Base-by-base conservation (phyloP, 331 rosid species). In the Pyracantha coccinea region DNA sequence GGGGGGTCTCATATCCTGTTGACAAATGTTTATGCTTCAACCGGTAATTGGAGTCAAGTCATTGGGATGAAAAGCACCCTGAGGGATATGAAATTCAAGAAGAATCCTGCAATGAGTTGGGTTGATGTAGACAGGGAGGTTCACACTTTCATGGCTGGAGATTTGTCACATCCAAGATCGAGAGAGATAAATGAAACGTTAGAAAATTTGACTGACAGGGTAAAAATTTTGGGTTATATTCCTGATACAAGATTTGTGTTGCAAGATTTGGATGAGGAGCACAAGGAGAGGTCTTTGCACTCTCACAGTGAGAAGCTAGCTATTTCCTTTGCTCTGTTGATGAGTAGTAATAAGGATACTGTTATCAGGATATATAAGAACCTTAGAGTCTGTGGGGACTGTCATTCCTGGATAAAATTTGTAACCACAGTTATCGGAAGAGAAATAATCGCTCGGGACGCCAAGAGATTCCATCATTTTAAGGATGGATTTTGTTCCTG, bases 131-230 rank as follows among this genome's bases (percentile, higher is more conserved):
- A 87, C 47, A 80, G 85, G 75, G 83, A 84, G 82, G 85, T 91
- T 75, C 89, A 91, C 68, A 81, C 82, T 85, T 89, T 87, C 86
- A 87, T 85, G 90, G 97, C 92, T 61, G 92, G 92, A 83, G 91
- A 87, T 80, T 79, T 82, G 76, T 89, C 91, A 24, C 88, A 82
- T 78, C 89, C 88, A 68, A 85, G 75, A 41, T 80, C 84, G 71
- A 70, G 74, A 45, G 85, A 84, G 79, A 80, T 85, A 73, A 29
- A 72, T 3, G 80, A 82, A 69, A 83, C 55, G n/a, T 75, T 88
- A 75, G 85, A 82, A 73, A 79, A 74, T 21, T 68, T 88, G 71
- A 68, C 76, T 25, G 81, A 84, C 76, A 81, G 79, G 78, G 89
- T 83, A 23, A 83, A 75, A 77, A 54, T 24, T 35, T 68, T 77